Evolutionary conservation across 768 basidiomycete species (phyloP).

Genomic region (Rhodotorula kratochvilovae): DNA sequence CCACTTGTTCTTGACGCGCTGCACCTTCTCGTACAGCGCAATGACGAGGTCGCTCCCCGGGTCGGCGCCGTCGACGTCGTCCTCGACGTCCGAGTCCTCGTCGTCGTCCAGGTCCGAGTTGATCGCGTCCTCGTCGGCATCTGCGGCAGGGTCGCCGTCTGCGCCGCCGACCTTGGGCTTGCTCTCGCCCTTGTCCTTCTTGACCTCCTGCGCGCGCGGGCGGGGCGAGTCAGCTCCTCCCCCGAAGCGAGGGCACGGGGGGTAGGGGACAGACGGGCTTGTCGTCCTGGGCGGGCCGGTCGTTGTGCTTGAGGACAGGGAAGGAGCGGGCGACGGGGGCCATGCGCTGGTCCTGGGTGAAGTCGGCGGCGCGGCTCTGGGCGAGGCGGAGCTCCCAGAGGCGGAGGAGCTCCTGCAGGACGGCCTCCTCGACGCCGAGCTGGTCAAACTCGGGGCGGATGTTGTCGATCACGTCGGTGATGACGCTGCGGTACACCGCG

Average conservation of each 20-base stretch:
- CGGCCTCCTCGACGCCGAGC: constrained; percentile 86
- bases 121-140: constrained; percentile 73
- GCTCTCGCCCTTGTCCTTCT: constrained; percentile 13
- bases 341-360: constrained; percentile 51
- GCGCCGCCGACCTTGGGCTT: constrained; percentile 13
- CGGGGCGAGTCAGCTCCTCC: too few relatives aligned
- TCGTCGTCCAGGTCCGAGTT: constrained; percentile 92
- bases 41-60: constrained; percentile 81
- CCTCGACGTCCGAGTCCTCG: constrained; percentile 70
- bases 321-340: constrained; percentile 25
- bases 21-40: constrained; percentile 98
- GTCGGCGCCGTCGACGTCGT: constrained; percentile 62
- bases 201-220: constrained; percentile 2
- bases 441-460: constrained; percentile 95
- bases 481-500: constrained; percentile 74
- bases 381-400: constrained; percentile 96
- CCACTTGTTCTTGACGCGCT: constrained; percentile 99
- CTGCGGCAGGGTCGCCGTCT: too few relatives aligned
- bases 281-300: constrained; percentile 7
- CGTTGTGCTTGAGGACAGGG: constrained; percentile 4
- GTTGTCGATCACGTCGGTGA: constrained; percentile 80
- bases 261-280: constrained; percentile 39
- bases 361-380: constrained; percentile 91
- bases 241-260: not conserved
- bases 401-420: constrained; percentile 85